Conservation (phyloP, 2,329 filamentous ascomycete genomes). For the Cercospora zeae-maydis region DNA sequence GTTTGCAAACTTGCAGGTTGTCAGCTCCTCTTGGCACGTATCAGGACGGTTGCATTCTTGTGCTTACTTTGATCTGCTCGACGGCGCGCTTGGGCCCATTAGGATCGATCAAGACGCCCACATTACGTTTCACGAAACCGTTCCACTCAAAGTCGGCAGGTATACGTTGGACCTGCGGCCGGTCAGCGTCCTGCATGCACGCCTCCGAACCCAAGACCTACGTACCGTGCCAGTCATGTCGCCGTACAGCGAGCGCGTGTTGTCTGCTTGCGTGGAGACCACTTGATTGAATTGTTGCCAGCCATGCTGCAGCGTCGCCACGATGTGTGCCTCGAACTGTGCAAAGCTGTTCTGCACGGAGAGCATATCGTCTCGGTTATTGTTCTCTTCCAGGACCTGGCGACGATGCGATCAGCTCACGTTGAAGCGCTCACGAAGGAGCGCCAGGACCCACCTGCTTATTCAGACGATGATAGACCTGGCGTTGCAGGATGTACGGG, state of each 20-base stretch:
- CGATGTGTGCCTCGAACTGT: conserved; percentile 79
- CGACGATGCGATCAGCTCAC: not conserved
- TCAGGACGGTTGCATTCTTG: not conserved
- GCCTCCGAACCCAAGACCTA: not conserved
- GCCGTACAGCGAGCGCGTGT: conserved; percentile 72
- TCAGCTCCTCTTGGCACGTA: not conserved
- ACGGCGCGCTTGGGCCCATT: conserved; percentile 69
- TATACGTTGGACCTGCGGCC: conserved; percentile 61
- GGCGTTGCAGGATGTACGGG: conserved; percentile 81
- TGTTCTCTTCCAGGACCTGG: conserved; percentile 82
- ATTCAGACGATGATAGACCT: conserved; percentile 77
- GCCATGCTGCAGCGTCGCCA: conserved; percentile 76
- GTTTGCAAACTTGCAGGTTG: conserved; percentile 65
- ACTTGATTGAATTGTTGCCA: conserved; percentile 81
- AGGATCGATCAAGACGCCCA: conserved; percentile 72
- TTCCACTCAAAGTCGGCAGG: conserved; percentile 89
- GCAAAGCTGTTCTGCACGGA: conserved; percentile 87
- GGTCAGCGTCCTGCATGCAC: not conserved
- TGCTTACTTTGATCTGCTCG: conserved; percentile 55
- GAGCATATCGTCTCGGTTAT: conserved; percentile 86
- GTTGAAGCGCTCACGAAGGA: no score
- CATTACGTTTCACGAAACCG: conserved; percentile 70
- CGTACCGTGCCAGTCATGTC: conserved; percentile 68
- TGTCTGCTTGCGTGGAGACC: conserved; percentile 75
- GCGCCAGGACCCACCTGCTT: conserved; percentile 56